Percentiles rank a stretch among this genome's conserved stretches.
Evolutionary conservation across 2,329 filamentous ascomycete genomes (phyloP).

Genomic region (Clarireedia monteithiana): DNA sequence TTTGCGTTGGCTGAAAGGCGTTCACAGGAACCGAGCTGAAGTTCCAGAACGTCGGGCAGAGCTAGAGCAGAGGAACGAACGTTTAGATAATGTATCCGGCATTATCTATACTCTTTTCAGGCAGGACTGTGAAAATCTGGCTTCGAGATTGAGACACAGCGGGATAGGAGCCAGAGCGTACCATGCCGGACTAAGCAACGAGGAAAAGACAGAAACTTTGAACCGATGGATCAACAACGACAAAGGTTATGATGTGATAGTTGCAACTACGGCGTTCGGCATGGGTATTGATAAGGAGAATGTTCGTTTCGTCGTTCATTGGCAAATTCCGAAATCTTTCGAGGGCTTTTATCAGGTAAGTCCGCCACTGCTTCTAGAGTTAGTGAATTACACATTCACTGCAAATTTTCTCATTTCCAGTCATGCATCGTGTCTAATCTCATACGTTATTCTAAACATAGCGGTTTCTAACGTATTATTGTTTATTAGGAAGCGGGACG

Average conservation of each 20-base stretch:
- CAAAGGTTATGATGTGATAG: slow-evolving; percentile 79
- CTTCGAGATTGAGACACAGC: slow-evolving; percentile 55
- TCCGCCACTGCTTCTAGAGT: no score
- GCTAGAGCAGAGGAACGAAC: slow-evolving; percentile 44
- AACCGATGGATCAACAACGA: slow-evolving; percentile 65
- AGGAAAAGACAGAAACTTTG: slow-evolving; percentile 64
- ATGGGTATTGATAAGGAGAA: slow-evolving; percentile 98
- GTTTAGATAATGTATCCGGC: slow-evolving; percentile 59
- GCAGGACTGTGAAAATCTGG: slow-evolving; percentile 65
- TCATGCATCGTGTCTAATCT: no score
- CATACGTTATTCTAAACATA: no score
- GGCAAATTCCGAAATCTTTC: slow-evolving; percentile 88
- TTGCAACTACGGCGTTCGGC: slow-evolving; percentile 91
- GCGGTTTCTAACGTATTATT: no score
- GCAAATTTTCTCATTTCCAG: no score
- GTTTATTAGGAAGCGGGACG: slow-evolving; percentile 64
- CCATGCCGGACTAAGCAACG: slow-evolving; percentile 60
- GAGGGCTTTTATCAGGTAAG: slow-evolving; percentile 78
- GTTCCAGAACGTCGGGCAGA: slow-evolving; percentile 49
- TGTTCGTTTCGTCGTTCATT: slow-evolving; percentile 91
- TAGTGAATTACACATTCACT: no score
- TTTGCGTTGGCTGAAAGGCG: slow-evolving; percentile 64
- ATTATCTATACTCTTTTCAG: slow-evolving; percentile 76
- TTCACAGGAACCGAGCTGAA: slow-evolving; percentile 59
- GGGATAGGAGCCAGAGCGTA: slow-evolving; percentile 69